Base-by-base conservation (phyloP, 208 protist genomes). In the Pavlovales sp. region DNA sequence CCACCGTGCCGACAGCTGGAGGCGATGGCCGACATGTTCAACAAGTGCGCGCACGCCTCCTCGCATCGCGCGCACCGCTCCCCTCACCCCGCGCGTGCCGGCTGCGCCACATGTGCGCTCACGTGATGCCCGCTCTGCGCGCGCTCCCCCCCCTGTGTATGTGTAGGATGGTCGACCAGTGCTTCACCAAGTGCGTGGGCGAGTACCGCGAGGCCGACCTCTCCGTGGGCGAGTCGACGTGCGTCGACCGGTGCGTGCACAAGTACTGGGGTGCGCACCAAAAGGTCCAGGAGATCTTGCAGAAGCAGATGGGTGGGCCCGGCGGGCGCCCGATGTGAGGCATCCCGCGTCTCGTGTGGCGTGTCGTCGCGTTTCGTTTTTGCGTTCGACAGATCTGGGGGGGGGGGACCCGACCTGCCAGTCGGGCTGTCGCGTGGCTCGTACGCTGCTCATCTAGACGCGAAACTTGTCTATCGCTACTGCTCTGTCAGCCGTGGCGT, bases 1-100 rank as follows among this genome's bases (percentile, higher is more conserved):
- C n/a, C n/a, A n/a, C n/a, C n/a, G n/a, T n/a, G n/a, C n/a, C n/a
- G n/a, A n/a, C n/a, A 87, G 83, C 67, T 87, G 0, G 83, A 87
- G 83, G 83, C 83, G 67, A 87, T 87, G 32, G 76, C 83, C 8
- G 83, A 87, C n/a, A 87, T 87, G 83, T 87, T 87, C 83, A 87
- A 87, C 83, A 87, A 87, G 83, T 87, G 83, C 20, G 82, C 57
- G 14, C 11, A 46, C 39, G 38, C 77, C 5, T 46, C 39, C 26
- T 8, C 39, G 0, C 32, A 7, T 7, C 37, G 18, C 8, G 28
- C 39, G 38, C 4, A 0, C 39, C 39, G 39, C 77, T 1, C 77
- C n/a, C 39, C 22, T 32, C 38, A 7, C 22, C 37, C 39, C 77
- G 39, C 32, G 39, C 39, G 37, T 71, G 57, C 57, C 20, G 22